Conservation (phyloP, 495 filamentous ascomycete species). For the Podospora australis region DNA sequence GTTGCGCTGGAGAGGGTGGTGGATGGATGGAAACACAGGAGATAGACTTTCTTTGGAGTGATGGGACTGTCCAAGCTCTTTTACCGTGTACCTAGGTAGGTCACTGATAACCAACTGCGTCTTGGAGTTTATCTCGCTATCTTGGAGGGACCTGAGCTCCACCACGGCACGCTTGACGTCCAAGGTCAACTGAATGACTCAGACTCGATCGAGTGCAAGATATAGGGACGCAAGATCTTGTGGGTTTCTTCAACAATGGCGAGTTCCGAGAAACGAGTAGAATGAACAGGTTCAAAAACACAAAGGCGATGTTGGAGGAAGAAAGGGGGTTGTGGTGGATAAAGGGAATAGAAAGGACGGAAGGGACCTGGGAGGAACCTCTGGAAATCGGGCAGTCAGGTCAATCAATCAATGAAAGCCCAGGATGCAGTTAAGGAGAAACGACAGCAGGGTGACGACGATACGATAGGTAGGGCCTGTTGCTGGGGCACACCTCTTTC, state of each 20-base stretch:
- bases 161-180: slow-evolving; percentile 31
- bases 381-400: slow-evolving; percentile 1
- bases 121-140: slow-evolving; percentile 1
- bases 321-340: slow-evolving; percentile 2
- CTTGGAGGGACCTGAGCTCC: slow-evolving; percentile 13
- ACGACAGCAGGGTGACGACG: slow-evolving; percentile 17
- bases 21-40: not conserved
- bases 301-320: slow-evolving; percentile 1
- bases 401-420: too few relatives aligned
- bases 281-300: not conserved
- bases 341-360: slow-evolving; percentile 14
- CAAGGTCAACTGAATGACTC: slow-evolving; percentile 37
- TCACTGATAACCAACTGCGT: slow-evolving; percentile 3
- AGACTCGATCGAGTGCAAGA: slow-evolving; percentile 23
- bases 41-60: too few relatives aligned
- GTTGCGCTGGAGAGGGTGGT: not conserved
- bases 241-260: not conserved
- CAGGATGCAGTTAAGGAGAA: too few relatives aligned
- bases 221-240: not conserved
- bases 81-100: too few relatives aligned
- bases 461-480: slow-evolving; percentile 2
- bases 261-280: not conserved
- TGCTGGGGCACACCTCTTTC: slow-evolving; percentile 2
- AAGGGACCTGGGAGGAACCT: slow-evolving; percentile 15
- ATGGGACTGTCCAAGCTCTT: slow-evolving; percentile 4